Evolutionary conservation across 2,329 filamentous ascomycete genomes (phyloP).

Genomic region (Aspergillus flavus): DNA sequence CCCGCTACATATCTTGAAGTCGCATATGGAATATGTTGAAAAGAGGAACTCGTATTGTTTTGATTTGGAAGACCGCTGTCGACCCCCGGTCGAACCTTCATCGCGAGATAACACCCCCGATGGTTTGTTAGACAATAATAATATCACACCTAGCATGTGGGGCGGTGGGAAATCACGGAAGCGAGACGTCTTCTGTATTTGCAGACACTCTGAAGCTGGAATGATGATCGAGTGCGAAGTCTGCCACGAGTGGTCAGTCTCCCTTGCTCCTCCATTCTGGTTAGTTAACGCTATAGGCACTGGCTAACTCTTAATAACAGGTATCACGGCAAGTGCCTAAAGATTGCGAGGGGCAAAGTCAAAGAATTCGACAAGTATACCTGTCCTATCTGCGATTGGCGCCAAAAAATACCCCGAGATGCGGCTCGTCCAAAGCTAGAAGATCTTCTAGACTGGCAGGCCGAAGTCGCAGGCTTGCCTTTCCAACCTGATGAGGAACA

Average conservation of each 20-base stretch:
- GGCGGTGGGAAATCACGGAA: conserved; percentile 55
- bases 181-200: conserved; percentile 95
- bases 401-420: conserved; percentile 94
- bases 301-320: conserved; percentile 48
- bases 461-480: conserved; percentile 76
- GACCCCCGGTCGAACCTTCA: conserved; percentile 86
- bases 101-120: conserved; percentile 76
- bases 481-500: conserved; percentile 97
- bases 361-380: conserved; percentile 99
- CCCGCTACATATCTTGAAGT: conserved; percentile 90
- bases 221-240: conserved; percentile 99
- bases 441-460: conserved; percentile 79
- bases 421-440: conserved; percentile 93
- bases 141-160: conserved; percentile 32
- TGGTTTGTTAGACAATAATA: conserved; percentile 52
- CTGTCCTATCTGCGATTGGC: conserved; percentile 96
- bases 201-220: conserved; percentile 85
- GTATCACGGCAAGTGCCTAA: conserved; percentile 98
- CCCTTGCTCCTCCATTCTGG: not conserved
- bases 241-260: conserved; percentile 88
- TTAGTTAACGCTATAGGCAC: conserved; percentile 3
- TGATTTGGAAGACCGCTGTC: conserved; percentile 83
- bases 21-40: conserved; percentile 90
- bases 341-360: conserved; percentile 95
- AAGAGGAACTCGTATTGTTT: conserved; percentile 91